Evolutionary conservation across 2,329 filamentous ascomycete species (phyloP).

Genomic region (Alternaria hordeiaustralica): DNA sequence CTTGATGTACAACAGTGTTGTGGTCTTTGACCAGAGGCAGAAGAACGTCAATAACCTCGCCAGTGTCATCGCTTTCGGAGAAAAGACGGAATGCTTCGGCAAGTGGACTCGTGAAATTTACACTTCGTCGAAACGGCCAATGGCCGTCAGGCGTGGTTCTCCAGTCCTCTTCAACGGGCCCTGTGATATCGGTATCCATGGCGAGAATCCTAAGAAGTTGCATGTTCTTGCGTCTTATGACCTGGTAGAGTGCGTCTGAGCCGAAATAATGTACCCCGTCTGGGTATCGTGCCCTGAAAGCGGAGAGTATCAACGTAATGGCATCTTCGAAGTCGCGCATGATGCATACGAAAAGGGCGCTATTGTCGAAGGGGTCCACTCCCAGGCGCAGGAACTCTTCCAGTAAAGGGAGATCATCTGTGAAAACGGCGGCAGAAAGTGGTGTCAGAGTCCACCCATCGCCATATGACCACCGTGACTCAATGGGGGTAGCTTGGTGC

Average conservation of each 20-base stretch:
- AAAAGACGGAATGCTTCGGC: too few relatives aligned
- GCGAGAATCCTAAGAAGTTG: too few relatives aligned
- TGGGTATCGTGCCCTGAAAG: background rate
- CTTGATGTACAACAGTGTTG: background rate
- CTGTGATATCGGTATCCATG: background rate
- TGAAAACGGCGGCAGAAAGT: background rate
- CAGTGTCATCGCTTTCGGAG: too few relatives aligned
- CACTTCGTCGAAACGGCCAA: too few relatives aligned
- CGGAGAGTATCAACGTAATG: background rate
- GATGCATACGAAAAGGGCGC: background rate
- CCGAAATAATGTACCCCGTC: background rate
- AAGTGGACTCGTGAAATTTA: too few relatives aligned
- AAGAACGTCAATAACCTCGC: too few relatives aligned
- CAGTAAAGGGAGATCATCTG: too few relatives aligned
- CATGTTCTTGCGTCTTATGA: too few relatives aligned
- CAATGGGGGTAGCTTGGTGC: too few relatives aligned
- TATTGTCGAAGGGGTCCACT: background rate
- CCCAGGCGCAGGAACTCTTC: background rate
- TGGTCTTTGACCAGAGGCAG: background rate
- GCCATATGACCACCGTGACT: too few relatives aligned
- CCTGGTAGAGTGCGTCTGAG: background rate
- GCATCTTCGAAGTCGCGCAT: background rate
- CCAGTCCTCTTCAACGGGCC: too few relatives aligned
- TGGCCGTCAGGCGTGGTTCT: too few relatives aligned
- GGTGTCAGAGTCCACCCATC: background rate